Percentiles rank a stretch among this genome's conserved stretches.
Evolutionary conservation across 1,139 yeast species (phyloP).

Genomic region (Yamadazyma taylorii): DNA sequence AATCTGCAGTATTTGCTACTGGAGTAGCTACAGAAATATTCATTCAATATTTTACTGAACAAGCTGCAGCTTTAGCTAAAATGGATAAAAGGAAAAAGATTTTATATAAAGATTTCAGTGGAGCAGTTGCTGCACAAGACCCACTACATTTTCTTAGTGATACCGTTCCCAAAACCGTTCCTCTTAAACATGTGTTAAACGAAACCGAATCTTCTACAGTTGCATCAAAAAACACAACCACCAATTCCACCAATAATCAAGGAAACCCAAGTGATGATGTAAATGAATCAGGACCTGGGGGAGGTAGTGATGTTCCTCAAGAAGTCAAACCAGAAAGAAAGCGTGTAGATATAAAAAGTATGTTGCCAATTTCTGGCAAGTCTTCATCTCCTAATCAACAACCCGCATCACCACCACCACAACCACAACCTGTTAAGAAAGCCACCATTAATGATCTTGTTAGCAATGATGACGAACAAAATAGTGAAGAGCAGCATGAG

Average conservation of each 20-base stretch:
- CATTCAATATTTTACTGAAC: slow-evolving; percentile 76
- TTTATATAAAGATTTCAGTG: slow-evolving; percentile 72
- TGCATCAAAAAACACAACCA: background rate
- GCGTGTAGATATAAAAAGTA: slow-evolving; percentile 13
- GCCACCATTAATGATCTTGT: slow-evolving; percentile 36
- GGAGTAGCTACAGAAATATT: slow-evolving; percentile 89
- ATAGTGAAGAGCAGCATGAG: background rate
- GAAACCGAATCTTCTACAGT: slow-evolving; percentile 27
- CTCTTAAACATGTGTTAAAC: slow-evolving; percentile 51
- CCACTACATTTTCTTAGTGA: slow-evolving; percentile 68
- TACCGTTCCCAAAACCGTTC: slow-evolving; percentile 63
- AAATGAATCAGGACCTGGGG: slow-evolving; percentile 1
- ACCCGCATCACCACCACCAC: background rate
- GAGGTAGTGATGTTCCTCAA: slow-evolving; percentile 5
- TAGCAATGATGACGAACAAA: slow-evolving; percentile 14
- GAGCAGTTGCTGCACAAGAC: slow-evolving; percentile 67
- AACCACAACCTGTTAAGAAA: slow-evolving; percentile 24
- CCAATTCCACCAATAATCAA: too few species aligned
- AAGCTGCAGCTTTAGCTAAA: slow-evolving; percentile 69
- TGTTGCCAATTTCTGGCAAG: slow-evolving; percentile 13
- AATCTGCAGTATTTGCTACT: slow-evolving; percentile 76
- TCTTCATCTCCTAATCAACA: slow-evolving; percentile 1
- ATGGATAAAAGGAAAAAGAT: slow-evolving; percentile 70
- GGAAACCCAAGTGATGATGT: background rate
- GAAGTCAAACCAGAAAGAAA: slow-evolving; percentile 10